Evolutionary conservation across 495 filamentous ascomycete species (phyloP), one percentile per base, ranked within the genome.

Genomic region (Penicillium canariense): DNA sequence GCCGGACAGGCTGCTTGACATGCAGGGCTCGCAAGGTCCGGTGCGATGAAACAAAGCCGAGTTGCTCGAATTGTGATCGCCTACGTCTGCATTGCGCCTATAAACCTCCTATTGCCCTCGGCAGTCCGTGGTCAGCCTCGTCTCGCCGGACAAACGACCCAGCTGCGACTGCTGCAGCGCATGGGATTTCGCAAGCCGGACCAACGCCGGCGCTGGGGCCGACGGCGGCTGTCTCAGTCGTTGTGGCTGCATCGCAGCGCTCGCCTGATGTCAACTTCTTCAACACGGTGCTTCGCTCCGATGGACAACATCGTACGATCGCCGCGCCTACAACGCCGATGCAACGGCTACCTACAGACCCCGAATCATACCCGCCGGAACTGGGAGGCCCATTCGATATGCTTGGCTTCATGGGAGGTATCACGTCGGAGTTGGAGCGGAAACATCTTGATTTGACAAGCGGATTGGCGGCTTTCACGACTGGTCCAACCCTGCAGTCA

Each of bases 11-110:
- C 25, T 78, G 75, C 50, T 43, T 77, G 46, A 77, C 75, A 36
- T 78, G 75, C 52, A 65, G 74, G 44, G 66, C 67, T 36, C 71
- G 75, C 43, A 78, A 78, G 54, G 73, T 78, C 15, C 72, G 72
- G 49, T 78, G 75, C 61, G 72, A 72, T 49, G 72, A 76, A 47
- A 35, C 58, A 9, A 76, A 74, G 47, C 71, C 72, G 4, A 62
- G 56, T 43, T 76, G 72, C 46, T 62, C 68, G 17, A 72, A 75
- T 52, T 75, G 72, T 46, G 69, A 65, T 30, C 70, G 72, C 11
- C 61, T 75, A 14, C 67, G 68, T 17, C 58, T 75, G 22, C 61
- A 62, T 39, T 75, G 72, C 47, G 38, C 59, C 15, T 75, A 73
- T 50, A 69, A 64, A 50, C 55, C 67, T 5, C 64, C 65, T 10